These are phyloP conservation scores for Lodderomyces oxycetoniae DNA, from an alignment of 1,139 yeast species.

Conservation along the genomic window DNA sequence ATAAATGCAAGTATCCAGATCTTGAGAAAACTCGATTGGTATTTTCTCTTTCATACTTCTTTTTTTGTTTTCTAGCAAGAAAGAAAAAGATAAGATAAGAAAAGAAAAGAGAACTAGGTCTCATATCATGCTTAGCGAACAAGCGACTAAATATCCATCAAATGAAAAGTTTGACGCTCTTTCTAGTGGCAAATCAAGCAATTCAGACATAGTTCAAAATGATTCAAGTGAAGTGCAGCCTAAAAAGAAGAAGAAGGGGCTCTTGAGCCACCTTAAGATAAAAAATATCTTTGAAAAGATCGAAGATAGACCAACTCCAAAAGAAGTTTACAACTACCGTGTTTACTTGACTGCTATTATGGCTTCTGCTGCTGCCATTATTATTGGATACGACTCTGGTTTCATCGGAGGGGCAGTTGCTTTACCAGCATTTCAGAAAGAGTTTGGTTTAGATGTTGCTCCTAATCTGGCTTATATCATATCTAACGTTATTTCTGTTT, in stretches of 20 bases:
- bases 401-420: slow-evolving; percentile 43
- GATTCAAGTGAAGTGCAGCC: slow-evolving; percentile 1
- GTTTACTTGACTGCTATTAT: slow-evolving; percentile 35
- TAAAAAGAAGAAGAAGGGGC: background rate
- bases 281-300: slow-evolving; percentile 29
- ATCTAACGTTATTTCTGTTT: slow-evolving; percentile 39
- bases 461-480: slow-evolving; percentile 23
- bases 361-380: slow-evolving; percentile 38
- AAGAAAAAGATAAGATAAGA: too few species aligned
- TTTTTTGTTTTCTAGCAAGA: too few species aligned
- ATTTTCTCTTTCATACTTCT: too few species aligned
- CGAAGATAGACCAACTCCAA: slow-evolving; percentile 40
- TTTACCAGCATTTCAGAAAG: slow-evolving; percentile 30
- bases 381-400: slow-evolving; percentile 42
- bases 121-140: too few species aligned
- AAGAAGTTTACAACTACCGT: slow-evolving; percentile 34
- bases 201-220: too few species aligned
- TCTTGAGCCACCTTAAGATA: slow-evolving; percentile 11
- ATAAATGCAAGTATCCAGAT: too few species aligned
- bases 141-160: too few species aligned
- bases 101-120: too few species aligned
- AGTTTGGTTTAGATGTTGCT: slow-evolving; percentile 29
- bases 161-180: too few species aligned
- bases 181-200: too few species aligned
- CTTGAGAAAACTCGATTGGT: too few species aligned